Percentiles rank a stretch among this genome's conserved stretches.
These are phyloP conservation scores for Proliferodiscus dingleyae DNA, from an alignment of 2,329 filamentous ascomycete genomes.

Conservation along the genomic window DNA sequence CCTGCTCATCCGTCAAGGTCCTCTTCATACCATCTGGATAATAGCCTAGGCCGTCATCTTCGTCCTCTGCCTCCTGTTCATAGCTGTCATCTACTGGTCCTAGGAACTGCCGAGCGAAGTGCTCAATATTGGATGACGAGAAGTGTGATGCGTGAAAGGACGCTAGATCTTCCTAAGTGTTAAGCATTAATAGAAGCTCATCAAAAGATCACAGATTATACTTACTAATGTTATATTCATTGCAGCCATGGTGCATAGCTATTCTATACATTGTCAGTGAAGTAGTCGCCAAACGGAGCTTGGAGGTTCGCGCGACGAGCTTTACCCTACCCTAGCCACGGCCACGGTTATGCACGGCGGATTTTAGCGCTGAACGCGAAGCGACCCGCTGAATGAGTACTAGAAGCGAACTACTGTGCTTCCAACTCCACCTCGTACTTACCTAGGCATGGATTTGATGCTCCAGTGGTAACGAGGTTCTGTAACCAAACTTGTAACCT, in stretches of 20 bases:
- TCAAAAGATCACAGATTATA: slow-evolving; percentile 1
- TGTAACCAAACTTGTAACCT: too few relatives aligned
- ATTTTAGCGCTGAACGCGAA: too few relatives aligned
- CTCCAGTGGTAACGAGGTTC: too few relatives aligned
- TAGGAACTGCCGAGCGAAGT: slow-evolving; percentile 50
- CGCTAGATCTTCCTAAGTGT: slow-evolving; percentile 25
- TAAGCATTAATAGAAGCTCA: slow-evolving; percentile 6
- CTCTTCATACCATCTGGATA: slow-evolving; percentile 84
- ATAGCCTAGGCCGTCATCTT: slow-evolving; percentile 70
- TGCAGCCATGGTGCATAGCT: slow-evolving; percentile 17
- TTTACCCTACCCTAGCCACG: too few relatives aligned
- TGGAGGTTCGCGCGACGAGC: too few relatives aligned
- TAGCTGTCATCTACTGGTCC: slow-evolving; percentile 46
- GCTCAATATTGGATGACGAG: slow-evolving; percentile 35
- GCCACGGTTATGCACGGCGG: too few relatives aligned
- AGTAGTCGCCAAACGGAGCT: too few relatives aligned
- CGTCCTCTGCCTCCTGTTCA: slow-evolving; percentile 36
- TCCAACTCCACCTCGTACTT: too few relatives aligned
- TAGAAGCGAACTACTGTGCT: too few relatives aligned
- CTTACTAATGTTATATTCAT: slow-evolving; percentile 38
- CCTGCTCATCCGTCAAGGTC: slow-evolving; percentile 76
- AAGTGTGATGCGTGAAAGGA: slow-evolving; percentile 29
- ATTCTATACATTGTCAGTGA: not conserved
- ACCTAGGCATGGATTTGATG: too few relatives aligned
- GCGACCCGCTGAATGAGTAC: too few relatives aligned